Evolutionary conservation across 805 yeast species (phyloP).

Genomic region (Pichia occidentalis): DNA sequence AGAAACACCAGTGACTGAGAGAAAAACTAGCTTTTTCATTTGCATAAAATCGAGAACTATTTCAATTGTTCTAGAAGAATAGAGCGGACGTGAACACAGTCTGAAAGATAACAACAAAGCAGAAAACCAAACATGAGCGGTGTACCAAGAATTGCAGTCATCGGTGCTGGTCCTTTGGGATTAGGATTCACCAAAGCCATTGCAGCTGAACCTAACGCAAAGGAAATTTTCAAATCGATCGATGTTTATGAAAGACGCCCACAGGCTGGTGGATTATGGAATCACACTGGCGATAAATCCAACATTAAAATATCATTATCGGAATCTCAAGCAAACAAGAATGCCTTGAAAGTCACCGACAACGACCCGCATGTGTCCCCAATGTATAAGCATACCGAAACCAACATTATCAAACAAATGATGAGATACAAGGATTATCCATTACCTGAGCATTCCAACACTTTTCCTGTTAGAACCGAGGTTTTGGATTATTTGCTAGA

Average conservation of each 20-base stretch:
- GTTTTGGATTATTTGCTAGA: slow-evolving; percentile 53
- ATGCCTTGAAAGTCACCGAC: slow-evolving; percentile 15
- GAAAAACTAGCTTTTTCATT: too few species aligned
- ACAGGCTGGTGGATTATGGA: slow-evolving; percentile 31
- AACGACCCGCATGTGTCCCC: slow-evolving; percentile 25
- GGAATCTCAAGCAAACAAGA: slow-evolving; percentile 14
- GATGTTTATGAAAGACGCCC: slow-evolving; percentile 30
- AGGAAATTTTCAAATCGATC: slow-evolving; percentile 16
- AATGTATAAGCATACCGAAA: slow-evolving; percentile 31
- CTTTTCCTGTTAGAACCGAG: slow-evolving; percentile 54
- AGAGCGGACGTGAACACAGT: too few species aligned
- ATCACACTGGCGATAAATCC: slow-evolving; percentile 26
- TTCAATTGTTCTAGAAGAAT: too few species aligned
- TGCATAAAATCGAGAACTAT: too few species aligned
- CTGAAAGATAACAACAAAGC: too few species aligned
- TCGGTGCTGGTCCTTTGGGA: slow-evolving; percentile 33
- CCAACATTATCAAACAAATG: slow-evolving; percentile 28
- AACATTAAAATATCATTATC: slow-evolving; percentile 17
- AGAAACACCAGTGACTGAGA: too few species aligned
- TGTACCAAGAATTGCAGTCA: slow-evolving; percentile 24
- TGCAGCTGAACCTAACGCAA: slow-evolving; percentile 28
- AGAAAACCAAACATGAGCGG: slow-evolving; percentile 5
- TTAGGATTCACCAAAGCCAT: slow-evolving; percentile 30
- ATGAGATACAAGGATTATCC: slow-evolving; percentile 29
- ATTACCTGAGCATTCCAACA: slow-evolving; percentile 34